Base-by-base conservation (phyloP, 164 flowering plant genomes). In the Dillenia suffruticosa region DNA sequence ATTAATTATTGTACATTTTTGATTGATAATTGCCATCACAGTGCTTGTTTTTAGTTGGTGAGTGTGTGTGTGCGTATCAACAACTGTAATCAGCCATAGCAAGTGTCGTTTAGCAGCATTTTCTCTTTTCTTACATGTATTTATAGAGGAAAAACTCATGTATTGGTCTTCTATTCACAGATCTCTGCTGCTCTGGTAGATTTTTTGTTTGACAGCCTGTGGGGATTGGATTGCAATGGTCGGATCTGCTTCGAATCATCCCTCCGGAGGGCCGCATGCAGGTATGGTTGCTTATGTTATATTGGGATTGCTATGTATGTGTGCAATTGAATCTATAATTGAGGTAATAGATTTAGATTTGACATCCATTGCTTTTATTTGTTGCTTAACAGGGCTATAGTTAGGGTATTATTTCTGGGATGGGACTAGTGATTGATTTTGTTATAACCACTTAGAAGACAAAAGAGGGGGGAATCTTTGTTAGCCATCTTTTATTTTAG, bases 191-290 rank as follows among this genome's bases (percentile, higher is more conserved):
- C 14, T 46, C 43, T 12, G 12, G 50, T 46, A 15, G 16, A n/a
- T 46, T 44, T 46, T 51, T 56, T 46, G 58, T 46, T 52, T 52
- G 22, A 16, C 46, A 12, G 24, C 56, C 49, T 58, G 49, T 52
- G 44, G 48, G 48, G 11, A 46, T 54, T 57, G 12, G 12, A 17
- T 45, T 46, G 40, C 40, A 49, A 82, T 82, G 86, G 76, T 77
- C 24, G 58, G 70, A 7, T 51, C 63, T 7, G 68, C 82, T 44
- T 50, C 73, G 12, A 77, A 72, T 68, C 76, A 58, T 46, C 22
- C 74, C 3, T 46, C 74, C 1, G 79, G 71, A 65, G 79, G 74
- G 17, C 46, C 58, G 45, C 64, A 57, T 19, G 8, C 75, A 79
- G 85, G 83, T 82, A 46, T 58, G 68, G 57, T 45, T 48, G 15